Evolutionary conservation across 2,329 filamentous ascomycete species (phyloP).

Genomic region (Penicillium sp.): DNA sequence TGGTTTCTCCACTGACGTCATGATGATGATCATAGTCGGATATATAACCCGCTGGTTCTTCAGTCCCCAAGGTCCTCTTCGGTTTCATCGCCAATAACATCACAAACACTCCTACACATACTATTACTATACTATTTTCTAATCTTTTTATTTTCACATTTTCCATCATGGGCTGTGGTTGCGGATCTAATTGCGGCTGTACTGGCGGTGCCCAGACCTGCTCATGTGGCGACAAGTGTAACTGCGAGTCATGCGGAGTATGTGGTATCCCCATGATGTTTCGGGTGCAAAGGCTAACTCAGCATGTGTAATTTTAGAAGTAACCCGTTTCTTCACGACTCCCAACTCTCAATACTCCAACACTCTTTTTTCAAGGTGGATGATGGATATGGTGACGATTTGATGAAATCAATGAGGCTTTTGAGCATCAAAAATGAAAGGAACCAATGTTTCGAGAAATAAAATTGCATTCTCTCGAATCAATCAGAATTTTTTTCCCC

Average conservation of each 20-base stretch:
- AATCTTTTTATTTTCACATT: neutral
- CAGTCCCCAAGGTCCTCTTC: neutral
- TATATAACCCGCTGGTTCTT: slow-evolving; percentile 12
- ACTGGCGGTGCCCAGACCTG: slow-evolving; percentile 34
- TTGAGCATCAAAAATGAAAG: neutral
- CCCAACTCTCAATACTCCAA: neutral
- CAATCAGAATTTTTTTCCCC: rapidly evolving
- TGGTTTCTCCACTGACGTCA: slow-evolving; percentile 11
- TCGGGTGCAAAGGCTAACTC: slow-evolving; percentile 11
- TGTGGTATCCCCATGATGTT: slow-evolving; percentile 16
- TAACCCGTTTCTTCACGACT: slow-evolving; percentile 7
- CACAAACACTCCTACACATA: too few species aligned
- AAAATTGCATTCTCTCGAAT: neutral
- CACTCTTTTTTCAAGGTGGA: neutral
- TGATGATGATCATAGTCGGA: slow-evolving; percentile 20
- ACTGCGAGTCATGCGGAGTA: slow-evolving; percentile 42
- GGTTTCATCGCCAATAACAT: neutral
- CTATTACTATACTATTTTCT: too few species aligned
- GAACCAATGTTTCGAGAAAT: neutral
- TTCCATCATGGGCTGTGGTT: slow-evolving; percentile 35
- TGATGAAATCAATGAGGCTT: neutral
- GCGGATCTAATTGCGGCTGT: slow-evolving; percentile 36
- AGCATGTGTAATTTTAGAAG: slow-evolving; percentile 21
- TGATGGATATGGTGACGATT: neutral
- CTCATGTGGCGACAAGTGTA: slow-evolving; percentile 34